Percentiles rank a stretch among this genome's conserved stretches.
Evolutionary conservation across 805 yeast species (phyloP).

Genomic region (Blastobotrys robertii): DNA sequence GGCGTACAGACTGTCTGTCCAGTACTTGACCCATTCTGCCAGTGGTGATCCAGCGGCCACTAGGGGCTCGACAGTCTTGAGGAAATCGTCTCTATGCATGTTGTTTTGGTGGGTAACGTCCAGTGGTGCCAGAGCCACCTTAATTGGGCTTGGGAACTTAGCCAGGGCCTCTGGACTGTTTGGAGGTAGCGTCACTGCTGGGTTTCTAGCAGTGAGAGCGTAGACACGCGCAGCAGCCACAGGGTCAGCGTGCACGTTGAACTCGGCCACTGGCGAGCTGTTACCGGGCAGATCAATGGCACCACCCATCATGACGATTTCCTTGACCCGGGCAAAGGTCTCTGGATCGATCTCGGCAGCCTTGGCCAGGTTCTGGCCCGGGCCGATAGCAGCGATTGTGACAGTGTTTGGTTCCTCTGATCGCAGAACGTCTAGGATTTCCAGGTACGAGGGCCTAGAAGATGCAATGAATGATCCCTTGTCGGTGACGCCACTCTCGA

Average conservation of each 20-base stretch:
- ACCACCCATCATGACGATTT: constrained; percentile 33
- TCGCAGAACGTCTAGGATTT: constrained; percentile 29
- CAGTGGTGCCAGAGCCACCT: constrained; percentile 29
- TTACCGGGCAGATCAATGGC: constrained; percentile 30
- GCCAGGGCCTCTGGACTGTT: constrained; percentile 12
- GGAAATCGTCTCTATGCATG: constrained; percentile 16
- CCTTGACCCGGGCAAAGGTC: constrained; percentile 27
- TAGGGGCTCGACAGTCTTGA: constrained; percentile 9
- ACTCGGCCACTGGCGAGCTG: constrained; percentile 33
- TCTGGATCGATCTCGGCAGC: constrained; percentile 32
- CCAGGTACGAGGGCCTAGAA: constrained; percentile 23
- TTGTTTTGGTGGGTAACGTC: constrained; percentile 29
- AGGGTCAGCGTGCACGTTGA: constrained; percentile 34
- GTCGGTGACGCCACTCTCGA: constrained; percentile 6
- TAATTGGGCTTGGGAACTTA: constrained; percentile 17
- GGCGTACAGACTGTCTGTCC: constrained; percentile 25
- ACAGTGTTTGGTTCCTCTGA: constrained; percentile 29
- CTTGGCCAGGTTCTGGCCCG: constrained; percentile 31
- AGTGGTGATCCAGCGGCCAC: constrained; percentile 21
- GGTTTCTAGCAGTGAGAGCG: constrained; percentile 25
- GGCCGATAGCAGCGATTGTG: constrained; percentile 32
- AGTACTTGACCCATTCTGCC: constrained; percentile 27
- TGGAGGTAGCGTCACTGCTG: constrained; percentile 24
- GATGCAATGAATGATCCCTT: constrained; percentile 24
- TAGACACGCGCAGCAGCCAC: constrained; percentile 31